Conservation (phyloP, 768 basidiomycete genomes). For the Russula compacta region DNA sequence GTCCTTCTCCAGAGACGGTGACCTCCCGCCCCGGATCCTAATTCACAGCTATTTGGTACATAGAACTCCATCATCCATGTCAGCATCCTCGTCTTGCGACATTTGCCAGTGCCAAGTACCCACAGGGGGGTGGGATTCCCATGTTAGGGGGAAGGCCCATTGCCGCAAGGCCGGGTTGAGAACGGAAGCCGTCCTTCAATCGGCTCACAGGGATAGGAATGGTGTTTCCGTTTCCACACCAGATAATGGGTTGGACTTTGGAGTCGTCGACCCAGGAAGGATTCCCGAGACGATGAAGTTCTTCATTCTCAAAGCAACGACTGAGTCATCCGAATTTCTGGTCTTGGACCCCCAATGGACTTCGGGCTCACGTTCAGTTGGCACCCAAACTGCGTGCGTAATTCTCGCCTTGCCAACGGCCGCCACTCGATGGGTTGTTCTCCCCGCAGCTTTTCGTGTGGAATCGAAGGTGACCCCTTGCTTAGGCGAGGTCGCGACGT, state of each 20-base stretch:
- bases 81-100: neutral
- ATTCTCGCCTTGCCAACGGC: neutral
- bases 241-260: neutral
- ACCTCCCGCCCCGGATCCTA: neutral
- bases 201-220: neutral
- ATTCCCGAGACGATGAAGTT: neutral
- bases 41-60: neutral
- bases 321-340: neutral
- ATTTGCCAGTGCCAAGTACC: neutral
- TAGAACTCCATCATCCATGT: neutral
- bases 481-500: neutral
- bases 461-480: constrained; percentile 1
- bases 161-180: constrained; percentile 1
- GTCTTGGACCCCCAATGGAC: constrained; percentile 7
- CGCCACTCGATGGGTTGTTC: neutral
- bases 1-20: neutral
- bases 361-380: neutral
- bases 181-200: neutral
- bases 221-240: neutral
- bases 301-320: neutral
- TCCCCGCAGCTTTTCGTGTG: neutral
- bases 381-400: constrained; percentile 1
- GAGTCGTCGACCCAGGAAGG: neutral
- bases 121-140: neutral
- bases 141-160: neutral